A percentile compares a stretch with the other conserved stretches of the same genome.
These are phyloP conservation scores for Calamus simplicifolius DNA, from an alignment of 176 grass and related monocot species.

Conservation along the genomic window DNA sequence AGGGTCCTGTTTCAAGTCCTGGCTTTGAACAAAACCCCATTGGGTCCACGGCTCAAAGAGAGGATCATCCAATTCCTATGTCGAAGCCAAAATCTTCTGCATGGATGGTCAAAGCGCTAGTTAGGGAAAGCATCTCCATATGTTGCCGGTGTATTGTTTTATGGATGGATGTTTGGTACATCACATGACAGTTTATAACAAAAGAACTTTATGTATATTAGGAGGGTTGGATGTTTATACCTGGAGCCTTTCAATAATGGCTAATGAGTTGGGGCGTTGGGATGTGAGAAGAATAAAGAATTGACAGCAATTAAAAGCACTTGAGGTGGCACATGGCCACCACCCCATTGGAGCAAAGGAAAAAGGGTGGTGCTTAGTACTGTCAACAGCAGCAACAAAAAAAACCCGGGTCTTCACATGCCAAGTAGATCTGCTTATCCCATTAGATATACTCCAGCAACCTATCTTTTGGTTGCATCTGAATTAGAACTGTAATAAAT, in stretches of 20 bases:
- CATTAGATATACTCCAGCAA: slow-evolving; percentile 15
- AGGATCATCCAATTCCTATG: no score
- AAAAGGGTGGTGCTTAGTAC: neutral
- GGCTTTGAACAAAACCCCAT: no score
- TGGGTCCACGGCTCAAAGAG: no score
- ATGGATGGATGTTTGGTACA: neutral
- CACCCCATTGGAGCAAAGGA: slow-evolving; percentile 2
- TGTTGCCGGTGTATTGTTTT: slow-evolving; percentile 3
- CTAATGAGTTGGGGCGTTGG: neutral
- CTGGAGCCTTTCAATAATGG: slow-evolving; percentile 1
- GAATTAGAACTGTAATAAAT: neutral
- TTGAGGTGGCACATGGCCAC: slow-evolving; percentile 17
- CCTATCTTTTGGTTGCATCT: slow-evolving; percentile 9
- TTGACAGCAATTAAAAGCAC: neutral
- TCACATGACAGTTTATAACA: neutral
- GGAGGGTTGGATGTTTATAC: slow-evolving; percentile 5
- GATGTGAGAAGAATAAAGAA: slow-evolving; percentile 1
- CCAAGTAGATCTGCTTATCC: slow-evolving; percentile 19
- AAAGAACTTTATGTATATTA: neutral
- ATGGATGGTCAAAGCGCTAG: neutral
- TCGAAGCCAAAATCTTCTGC: no score
- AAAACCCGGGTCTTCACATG: slow-evolving; percentile 13
- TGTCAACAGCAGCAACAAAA: slow-evolving; percentile 9
- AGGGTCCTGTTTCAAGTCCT: no score
- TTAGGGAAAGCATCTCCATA: neutral